Evolutionary conservation across 2,329 filamentous ascomycete genomes (phyloP), one percentile per base, ranked within the genome.

Genomic region (Ambrosiella xylebori): DNA sequence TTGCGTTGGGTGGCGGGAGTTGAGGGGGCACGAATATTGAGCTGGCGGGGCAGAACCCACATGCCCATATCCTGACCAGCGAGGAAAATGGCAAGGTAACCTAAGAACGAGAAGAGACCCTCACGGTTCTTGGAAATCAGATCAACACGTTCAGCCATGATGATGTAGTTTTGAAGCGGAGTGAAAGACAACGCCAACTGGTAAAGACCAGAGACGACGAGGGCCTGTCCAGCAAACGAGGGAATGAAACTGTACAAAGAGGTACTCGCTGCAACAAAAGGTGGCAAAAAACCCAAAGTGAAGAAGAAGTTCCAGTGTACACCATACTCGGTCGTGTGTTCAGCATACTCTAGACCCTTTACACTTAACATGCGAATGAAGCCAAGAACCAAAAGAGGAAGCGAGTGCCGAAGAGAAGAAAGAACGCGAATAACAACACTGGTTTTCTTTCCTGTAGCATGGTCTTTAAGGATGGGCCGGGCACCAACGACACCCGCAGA

Each of bases 221-320:
- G 71, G 0, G 88, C 82, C 36, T 96, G 76, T 1, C 79, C 74
- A 13, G 88, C 84, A 65, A 88, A 91, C 0, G 86, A 91, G 2
- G 86, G 86, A 3, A 95, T 71, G 58, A 85, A 66, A 13, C 76
- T 74, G 59, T 91, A 79, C 0, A 83, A 72, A 0, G 85, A 79
- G 67, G 94, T 87, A 61, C 91, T 87, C 0, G 93, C 68, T 36
- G 91, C 89, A 56, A 95, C 82, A 65, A 95, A 95, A 0, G 90
- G 90, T 0, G 91, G 88, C 27, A 98, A 73, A 53, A 96, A 79
- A 5, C 83, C 90, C 8, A 98, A 76, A 0, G 93, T 98, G 71
- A 97, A 97, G 76, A 98, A 98, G 70, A 98, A 98, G 70, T 98
- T 98, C 93, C 93, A 98, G 70, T 98, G 93, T 8, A 98, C 88